phyloP scores from a whole-genome alignment of 2,329 filamentous ascomycete genomes.

The Simplicillium aogashimaense region DNA sequence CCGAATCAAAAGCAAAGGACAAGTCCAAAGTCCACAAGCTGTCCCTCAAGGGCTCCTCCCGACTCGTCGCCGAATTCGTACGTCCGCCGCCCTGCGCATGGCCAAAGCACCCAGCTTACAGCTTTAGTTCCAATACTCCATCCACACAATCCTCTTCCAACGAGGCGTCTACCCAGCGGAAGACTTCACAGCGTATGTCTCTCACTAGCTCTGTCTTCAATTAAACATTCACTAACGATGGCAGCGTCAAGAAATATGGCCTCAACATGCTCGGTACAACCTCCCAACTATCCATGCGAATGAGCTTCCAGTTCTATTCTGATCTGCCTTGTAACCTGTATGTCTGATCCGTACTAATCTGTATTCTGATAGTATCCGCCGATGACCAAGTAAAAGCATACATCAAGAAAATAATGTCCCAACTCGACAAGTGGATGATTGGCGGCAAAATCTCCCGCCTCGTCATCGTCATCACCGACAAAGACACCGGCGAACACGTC shows the following conservation, averaged over 20 bases:
- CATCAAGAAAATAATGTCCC: constrained; percentile 98
- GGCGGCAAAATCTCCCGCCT: constrained; percentile 95
- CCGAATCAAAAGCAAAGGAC: constrained; percentile 37
- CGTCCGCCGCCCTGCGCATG: constrained; percentile 27
- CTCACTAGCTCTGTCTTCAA: not conserved
- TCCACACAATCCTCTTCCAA: constrained; percentile 95
- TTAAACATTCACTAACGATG: too few species aligned
- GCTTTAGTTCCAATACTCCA: constrained; percentile 84
- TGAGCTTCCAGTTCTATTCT: too few species aligned
- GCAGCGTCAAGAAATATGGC: constrained; percentile 90
- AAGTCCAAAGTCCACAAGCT: constrained; percentile 94
- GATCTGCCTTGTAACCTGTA: too few species aligned
- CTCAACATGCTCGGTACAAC: constrained; percentile 80
- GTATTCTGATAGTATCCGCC: constrained; percentile 58
- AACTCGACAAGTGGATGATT: constrained; percentile 96
- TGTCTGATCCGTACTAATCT: not conserved
- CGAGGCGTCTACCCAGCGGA: constrained; percentile 81
- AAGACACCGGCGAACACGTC: constrained; percentile 91
- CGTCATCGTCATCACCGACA: constrained; percentile 92
- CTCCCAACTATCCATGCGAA: constrained; percentile 1
- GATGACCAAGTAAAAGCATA: constrained; percentile 99
- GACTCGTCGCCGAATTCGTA: constrained; percentile 92
- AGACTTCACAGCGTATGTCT: constrained; percentile 78
- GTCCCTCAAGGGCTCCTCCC: constrained; percentile 72
- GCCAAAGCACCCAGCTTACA: too few species aligned